A percentile compares a stretch with the other conserved stretches of the same genome.
phyloP scores from a whole-genome alignment of 176 grass and related monocot species.

The Puccinellia tenuiflora region DNA sequence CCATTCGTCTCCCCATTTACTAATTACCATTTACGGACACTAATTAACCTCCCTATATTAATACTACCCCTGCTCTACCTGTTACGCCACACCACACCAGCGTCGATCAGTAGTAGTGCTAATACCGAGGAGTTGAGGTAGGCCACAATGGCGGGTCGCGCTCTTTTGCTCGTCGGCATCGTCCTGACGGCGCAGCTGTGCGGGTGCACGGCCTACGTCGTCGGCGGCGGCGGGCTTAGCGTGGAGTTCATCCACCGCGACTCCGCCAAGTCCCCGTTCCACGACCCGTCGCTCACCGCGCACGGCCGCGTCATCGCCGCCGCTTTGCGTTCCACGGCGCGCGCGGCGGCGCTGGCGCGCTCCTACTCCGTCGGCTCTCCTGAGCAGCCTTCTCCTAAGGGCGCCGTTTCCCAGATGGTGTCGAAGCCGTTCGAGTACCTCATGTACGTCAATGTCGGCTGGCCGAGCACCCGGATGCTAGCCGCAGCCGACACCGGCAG shows the following conservation, averaged over 20 bases:
- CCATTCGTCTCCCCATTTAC: background rate
- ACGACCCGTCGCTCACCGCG: background rate
- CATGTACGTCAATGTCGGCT: conserved; percentile 36
- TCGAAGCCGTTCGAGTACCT: conserved; percentile 40
- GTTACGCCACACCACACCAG: background rate
- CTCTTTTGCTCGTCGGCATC: background rate
- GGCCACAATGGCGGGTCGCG: conserved; percentile 20
- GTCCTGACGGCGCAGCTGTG: background rate
- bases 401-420: conserved; percentile 33
- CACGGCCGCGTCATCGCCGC: conserved; percentile 27
- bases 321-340: conserved; percentile 27
- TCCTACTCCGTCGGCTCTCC: background rate
- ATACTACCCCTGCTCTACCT: background rate
- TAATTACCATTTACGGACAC: background rate
- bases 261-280: conserved; percentile 42
- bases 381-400: background rate
- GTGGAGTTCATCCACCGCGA: conserved; percentile 73
- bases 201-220: background rate
- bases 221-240: conserved; percentile 2
- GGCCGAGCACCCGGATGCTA: conserved; percentile 19
- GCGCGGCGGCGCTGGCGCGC: conserved; percentile 7
- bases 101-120: background rate
- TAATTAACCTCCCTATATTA: background rate
- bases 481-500: conserved; percentile 56
- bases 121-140: background rate